These are phyloP conservation scores for Ustilago crameri DNA, from an alignment of 1,284 basidiomycete genomes.

Conservation along the genomic window DNA sequence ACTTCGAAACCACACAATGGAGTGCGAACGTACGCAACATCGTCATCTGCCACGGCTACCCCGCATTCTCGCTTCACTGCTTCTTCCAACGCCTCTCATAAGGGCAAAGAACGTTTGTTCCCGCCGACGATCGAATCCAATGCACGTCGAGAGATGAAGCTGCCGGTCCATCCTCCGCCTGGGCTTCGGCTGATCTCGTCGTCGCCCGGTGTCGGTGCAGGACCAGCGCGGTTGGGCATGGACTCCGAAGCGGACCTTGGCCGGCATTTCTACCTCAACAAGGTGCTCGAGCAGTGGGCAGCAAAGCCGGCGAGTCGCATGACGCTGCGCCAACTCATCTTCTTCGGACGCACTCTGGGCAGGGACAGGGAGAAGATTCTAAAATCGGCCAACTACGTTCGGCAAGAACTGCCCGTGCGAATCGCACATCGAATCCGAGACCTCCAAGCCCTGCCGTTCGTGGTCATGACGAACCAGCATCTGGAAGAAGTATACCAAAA, in stretches of 20 bases:
- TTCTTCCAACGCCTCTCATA: slow-evolving; percentile 1
- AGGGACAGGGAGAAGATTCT: slow-evolving; percentile 57
- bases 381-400: slow-evolving; percentile 83
- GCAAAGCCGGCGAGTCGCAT: slow-evolving; percentile 78
- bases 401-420: slow-evolving; percentile 85
- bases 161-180: slow-evolving; percentile 1
- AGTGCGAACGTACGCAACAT: slow-evolving; percentile 1
- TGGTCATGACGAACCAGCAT: slow-evolving; percentile 86
- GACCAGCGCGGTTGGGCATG: slow-evolving; percentile 24
- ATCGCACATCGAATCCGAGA: slow-evolving; percentile 88
- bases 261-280: slow-evolving; percentile 84
- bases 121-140: slow-evolving; percentile 3
- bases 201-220: neutral
- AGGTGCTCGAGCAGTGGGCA: slow-evolving; percentile 83
- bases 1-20: neutral
- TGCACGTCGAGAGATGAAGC: neutral
- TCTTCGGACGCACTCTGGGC: slow-evolving; percentile 60
- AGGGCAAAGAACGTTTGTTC: slow-evolving; percentile 18
- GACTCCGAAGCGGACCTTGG: slow-evolving; percentile 53
- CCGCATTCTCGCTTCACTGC: slow-evolving; percentile 1
- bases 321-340: slow-evolving; percentile 82
- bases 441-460: slow-evolving; percentile 84
- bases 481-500: slow-evolving; percentile 83
- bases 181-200: slow-evolving; percentile 16
- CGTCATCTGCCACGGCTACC: slow-evolving; percentile 6